Evolutionary conservation across 805 yeast genomes (phyloP), one percentile per base, ranked within the genome.

Genomic region (Lipomyces anomalus): DNA sequence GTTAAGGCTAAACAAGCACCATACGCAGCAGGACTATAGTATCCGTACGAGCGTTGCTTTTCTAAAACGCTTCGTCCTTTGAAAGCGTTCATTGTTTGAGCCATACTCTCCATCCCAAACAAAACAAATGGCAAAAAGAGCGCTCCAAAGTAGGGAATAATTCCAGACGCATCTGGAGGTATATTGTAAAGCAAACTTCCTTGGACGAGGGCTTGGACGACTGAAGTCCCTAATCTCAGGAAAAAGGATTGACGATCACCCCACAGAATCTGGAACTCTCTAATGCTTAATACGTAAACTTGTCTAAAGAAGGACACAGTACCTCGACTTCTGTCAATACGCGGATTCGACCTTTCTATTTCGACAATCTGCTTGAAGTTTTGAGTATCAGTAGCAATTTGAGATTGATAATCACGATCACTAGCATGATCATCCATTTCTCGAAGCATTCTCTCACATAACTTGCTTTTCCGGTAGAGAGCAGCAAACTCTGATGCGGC

Each of bases 11-110:
- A 74, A 0, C 84, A 80, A 35, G 80, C 56, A 0, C 85, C 82
- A 56, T 80, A 81, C 4, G 85, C 80, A 43, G 78, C 67, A 9
- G 83, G 82, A 50, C 73, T 79, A 53, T 79, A 79, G 33, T 79
- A 59, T 1, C 80, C 78, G 54, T 72, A 78, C 22, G 71, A 70
- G 52, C 73, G 72, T 51, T 79, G 84, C 57, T 79, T 79, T 53
- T 75, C 79, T 32, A 77, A 74, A 48, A 79, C 71, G 17, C 76
- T 72, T 57, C 84, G 71, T 26, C 72, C 70, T 47, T 68, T 74
- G 51, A 62, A 74, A 24, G 67, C 59, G 22, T 66, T 48, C 41
- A 69, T 61, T 46, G 73, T 69, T 56, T 73, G 78, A 47, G 72
- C 60, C 36, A 73, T 55, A 24, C 74, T 67, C 20, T 71, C 57